Evolutionary conservation across 2,329 filamentous ascomycete genomes (phyloP), one percentile per base, ranked within the genome.

Genomic region (Colletotrichum orbiculare): DNA sequence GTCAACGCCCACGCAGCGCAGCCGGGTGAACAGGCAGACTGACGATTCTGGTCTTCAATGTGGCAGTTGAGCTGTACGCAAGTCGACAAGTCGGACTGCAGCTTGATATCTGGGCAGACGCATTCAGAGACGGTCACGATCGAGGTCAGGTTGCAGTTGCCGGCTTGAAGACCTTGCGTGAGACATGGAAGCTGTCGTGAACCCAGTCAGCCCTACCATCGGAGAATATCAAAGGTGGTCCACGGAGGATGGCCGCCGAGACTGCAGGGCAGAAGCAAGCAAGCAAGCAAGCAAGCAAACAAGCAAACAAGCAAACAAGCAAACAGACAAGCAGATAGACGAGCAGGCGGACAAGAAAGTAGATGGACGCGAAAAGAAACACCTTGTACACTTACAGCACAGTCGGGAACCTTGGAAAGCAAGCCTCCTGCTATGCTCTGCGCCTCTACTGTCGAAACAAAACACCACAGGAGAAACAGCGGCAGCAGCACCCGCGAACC

Each of bases 21-120:
- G n/a, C 49, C 38, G 12, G 13, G 33, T 48, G 42, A 35, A 41
- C 38, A 55, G 13, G 11, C 25, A 37, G 17, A 64, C 59, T 37
- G 39, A 57, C 60, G 47, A 35, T 58, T 67, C 35, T 69, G 69
- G 39, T 71, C 69, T 17, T 64, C 54, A 34, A 69, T 63, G 12
- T 13, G 34, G 41, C 69, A 71, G 2, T 49, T 63, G 9, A 67
- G 58, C 42, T 70, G 69, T 39, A 69, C 69, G 33, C 69, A 71
- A 1, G 54, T 60, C 10, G 66, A 69, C 4, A 71, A 9, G 5
- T 54, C 42, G 4, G 68, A 59, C 45, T 66, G 61, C 4, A 70
- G 15, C 7, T 54, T 47, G 34, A 66, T 63, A 17, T 67, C 60
- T 10, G 64, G 65, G 15, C 69, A 71, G 3, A 69, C 11, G 15